phyloP scores from a whole-genome alignment of 306 rosid genomes.

The Cucurbita argyrosperma region DNA sequence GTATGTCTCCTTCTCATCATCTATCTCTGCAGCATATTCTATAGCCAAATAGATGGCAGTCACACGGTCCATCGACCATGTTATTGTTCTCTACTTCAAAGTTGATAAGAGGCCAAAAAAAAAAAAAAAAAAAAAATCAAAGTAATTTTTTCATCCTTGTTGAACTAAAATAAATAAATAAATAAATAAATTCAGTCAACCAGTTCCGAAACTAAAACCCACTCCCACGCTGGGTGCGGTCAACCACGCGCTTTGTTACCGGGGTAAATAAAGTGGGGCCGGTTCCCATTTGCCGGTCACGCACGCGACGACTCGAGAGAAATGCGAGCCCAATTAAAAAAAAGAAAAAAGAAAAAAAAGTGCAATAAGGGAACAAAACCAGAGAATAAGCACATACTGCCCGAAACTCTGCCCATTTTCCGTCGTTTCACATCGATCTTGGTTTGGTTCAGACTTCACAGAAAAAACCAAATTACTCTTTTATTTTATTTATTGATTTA shows the following conservation, averaged over 20 bases:
- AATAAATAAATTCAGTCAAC: background rate
- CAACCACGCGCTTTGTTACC: background rate
- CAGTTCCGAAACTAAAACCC: background rate
- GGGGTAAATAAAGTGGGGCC: background rate
- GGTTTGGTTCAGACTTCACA: background rate
- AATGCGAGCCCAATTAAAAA: background rate
- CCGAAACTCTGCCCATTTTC: background rate
- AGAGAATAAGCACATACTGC: slow-evolving; percentile 2
- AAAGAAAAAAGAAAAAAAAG: background rate
- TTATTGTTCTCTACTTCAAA: no score
- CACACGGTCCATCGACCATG: no score
- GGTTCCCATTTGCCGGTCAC: background rate
- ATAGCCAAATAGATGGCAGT: no score
- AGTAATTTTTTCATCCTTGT: no score
- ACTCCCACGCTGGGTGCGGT: background rate
- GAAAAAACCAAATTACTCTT: background rate
- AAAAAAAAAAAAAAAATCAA: no score
- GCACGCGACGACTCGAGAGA: background rate
- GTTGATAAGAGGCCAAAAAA: no score
- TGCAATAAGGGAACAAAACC: slow-evolving; percentile 1
- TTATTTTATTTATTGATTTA: background rate
- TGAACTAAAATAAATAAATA: no score
- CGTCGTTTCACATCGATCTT: background rate
- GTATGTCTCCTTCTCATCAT: no score
- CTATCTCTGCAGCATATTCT: no score